Evolutionary conservation across 2,329 filamentous ascomycete genomes (phyloP).

Genomic region (Fusarium acutatum): DNA sequence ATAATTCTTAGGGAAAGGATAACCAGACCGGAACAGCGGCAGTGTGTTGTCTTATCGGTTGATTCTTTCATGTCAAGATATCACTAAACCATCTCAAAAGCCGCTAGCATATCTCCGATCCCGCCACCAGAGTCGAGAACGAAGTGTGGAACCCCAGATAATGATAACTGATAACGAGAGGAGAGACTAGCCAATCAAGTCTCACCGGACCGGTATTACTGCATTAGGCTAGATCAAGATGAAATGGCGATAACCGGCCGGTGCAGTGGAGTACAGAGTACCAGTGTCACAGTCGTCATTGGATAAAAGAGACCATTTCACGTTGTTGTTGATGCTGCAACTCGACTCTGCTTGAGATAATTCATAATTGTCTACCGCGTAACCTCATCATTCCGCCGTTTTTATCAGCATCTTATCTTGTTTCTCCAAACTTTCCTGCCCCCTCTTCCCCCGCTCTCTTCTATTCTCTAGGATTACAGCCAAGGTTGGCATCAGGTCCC

Average conservation of each 20-base stretch:
- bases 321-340: neutral
- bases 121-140: neutral
- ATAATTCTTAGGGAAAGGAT: neutral
- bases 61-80: too few relatives aligned
- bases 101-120: neutral
- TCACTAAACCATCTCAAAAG: neutral
- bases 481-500: neutral
- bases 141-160: neutral
- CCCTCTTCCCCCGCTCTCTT: neutral
- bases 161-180: neutral
- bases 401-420: neutral
- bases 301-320: neutral
- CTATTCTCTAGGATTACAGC: neutral
- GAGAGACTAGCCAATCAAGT: neutral
- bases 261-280: neutral
- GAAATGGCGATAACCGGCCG: neutral
- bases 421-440: neutral
- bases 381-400: neutral
- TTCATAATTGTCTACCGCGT: neutral
- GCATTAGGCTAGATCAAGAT: neutral
- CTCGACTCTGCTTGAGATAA: neutral
- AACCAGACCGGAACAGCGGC: neutral
- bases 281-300: neutral
- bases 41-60: too few relatives aligned
- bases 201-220: neutral